Evolutionary conservation across 306 rosid genomes (phyloP).

Genomic region (Pyrus pyrifolia): DNA sequence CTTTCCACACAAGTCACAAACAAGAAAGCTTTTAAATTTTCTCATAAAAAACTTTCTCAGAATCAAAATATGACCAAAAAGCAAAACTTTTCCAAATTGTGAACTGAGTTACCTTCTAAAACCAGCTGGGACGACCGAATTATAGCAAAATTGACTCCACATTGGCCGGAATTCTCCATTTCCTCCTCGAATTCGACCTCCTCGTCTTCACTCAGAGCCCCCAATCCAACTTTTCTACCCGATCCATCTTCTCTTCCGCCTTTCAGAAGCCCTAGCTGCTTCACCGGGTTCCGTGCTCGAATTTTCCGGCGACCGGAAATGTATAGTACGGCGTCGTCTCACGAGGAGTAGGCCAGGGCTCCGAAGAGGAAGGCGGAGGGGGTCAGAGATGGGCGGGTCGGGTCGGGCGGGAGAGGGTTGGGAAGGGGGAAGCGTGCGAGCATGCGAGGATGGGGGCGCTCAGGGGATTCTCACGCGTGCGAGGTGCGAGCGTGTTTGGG

Average conservation of each 20-base stretch:
- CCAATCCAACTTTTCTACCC: not conserved
- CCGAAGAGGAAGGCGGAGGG: not conserved
- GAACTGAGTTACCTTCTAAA: not conserved
- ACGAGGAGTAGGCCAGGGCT: not conserved
- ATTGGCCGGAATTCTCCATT: not conserved
- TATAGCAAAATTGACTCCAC: not conserved
- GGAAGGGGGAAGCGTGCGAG: constrained; percentile 42
- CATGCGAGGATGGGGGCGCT: constrained; percentile 33
- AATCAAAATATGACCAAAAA: not conserved
- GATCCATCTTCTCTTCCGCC: constrained; percentile 19
- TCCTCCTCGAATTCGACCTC: constrained; percentile 8
- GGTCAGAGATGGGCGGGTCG: constrained; percentile 26
- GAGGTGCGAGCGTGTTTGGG: constrained; percentile 14
- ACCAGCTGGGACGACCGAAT: not conserved
- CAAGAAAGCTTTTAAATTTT: not conserved
- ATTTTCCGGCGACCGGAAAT: constrained; percentile 41
- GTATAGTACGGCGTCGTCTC: constrained; percentile 5
- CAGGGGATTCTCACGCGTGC: constrained; percentile 48
- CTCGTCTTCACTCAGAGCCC: constrained; percentile 6
- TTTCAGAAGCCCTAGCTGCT: not conserved
- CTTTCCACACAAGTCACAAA: not conserved
- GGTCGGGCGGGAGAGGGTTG: constrained; percentile 27
- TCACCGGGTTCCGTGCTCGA: not conserved
- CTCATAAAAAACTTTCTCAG: not conserved
- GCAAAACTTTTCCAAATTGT: not conserved